Percentiles rank a stretch among this genome's conserved stretches.
phyloP scores from a whole-genome alignment of 805 yeast species.

The Lachancea kluyveri region DNA sequence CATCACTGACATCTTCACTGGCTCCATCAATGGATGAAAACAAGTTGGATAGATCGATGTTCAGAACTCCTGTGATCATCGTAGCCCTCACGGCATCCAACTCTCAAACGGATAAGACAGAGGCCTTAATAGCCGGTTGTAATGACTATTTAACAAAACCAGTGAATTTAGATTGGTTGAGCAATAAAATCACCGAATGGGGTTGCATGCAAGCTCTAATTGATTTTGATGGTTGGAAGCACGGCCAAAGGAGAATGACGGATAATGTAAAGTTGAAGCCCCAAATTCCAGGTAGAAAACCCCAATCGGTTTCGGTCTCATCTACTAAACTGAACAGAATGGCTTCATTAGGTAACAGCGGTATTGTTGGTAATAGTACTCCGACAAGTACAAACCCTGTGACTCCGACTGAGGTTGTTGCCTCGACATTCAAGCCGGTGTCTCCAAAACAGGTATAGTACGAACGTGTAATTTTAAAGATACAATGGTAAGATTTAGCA shows the following conservation, averaged over 20 bases:
- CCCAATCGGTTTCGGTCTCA: conserved; percentile 2
- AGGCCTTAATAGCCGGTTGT: conserved; percentile 95
- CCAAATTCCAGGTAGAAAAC: conserved; percentile 2
- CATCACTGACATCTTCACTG: too few species aligned
- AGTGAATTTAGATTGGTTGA: conserved; percentile 88
- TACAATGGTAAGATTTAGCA: too few species aligned
- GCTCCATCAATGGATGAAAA: conserved; percentile 29
- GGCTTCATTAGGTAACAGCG: too few species aligned
- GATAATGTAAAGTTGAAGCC: conserved; percentile 22
- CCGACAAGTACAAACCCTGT: too few species aligned
- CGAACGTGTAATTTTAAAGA: too few species aligned
- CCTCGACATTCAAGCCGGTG: too few species aligned
- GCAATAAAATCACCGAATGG: conserved; percentile 93
- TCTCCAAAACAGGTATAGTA: too few species aligned
- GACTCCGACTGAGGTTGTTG: too few species aligned
- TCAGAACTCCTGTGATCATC: conserved; percentile 92
- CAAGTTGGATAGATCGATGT: conserved; percentile 57
- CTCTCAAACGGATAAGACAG: conserved; percentile 74
- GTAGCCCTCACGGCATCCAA: conserved; percentile 96
- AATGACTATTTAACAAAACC: conserved; percentile 96
- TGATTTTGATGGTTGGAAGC: conserved; percentile 89
- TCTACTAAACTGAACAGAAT: too few species aligned
- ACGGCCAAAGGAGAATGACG: conserved; percentile 38
- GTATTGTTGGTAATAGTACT: too few species aligned
- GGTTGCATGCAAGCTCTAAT: conserved; percentile 98